Evolutionary conservation across 495 filamentous ascomycete species (phyloP).

Genomic region (Penicillium diatomitis): DNA sequence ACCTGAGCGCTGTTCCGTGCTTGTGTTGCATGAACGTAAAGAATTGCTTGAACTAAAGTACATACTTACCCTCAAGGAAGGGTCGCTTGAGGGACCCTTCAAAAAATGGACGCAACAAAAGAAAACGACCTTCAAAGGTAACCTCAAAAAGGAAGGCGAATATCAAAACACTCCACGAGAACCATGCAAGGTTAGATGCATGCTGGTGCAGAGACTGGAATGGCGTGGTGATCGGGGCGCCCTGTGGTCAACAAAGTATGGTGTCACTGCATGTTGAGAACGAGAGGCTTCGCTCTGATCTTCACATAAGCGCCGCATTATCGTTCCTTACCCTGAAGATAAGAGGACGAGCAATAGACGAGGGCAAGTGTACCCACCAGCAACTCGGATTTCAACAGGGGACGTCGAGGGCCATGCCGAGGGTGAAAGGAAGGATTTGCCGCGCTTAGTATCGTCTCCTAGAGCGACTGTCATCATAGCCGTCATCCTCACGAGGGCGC

Average conservation of each 20-base stretch:
- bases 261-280: conserved; percentile 2
- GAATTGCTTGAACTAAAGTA: conserved; percentile 33
- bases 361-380: conserved; percentile 42
- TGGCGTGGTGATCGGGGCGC: not conserved
- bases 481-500: conserved; percentile 46
- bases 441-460: conserved; percentile 61
- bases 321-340: conserved; percentile 55
- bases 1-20: conserved; percentile 33
- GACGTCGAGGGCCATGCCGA: conserved; percentile 6
- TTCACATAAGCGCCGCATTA: conserved; percentile 6
- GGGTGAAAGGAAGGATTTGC: conserved; percentile 12
- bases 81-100: conserved; percentile 6
- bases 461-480: conserved; percentile 70
- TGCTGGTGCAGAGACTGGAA: conserved; percentile 1
- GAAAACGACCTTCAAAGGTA: conserved; percentile 8
- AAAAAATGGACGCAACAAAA: conserved; percentile 11
- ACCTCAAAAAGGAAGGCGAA: conserved; percentile 18
- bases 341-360: conserved; percentile 38
- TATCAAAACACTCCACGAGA: conserved; percentile 11
- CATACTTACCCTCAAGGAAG: conserved; percentile 39
- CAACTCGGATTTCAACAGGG: conserved; percentile 27
- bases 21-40: conserved; percentile 12
- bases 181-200: conserved; percentile 2
- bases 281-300: conserved; percentile 2
- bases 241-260: conserved; percentile 2